These are phyloP conservation scores for Hemerocallis citrina DNA, from an alignment of 106 monocot genomes.

Conservation along the genomic window DNA sequence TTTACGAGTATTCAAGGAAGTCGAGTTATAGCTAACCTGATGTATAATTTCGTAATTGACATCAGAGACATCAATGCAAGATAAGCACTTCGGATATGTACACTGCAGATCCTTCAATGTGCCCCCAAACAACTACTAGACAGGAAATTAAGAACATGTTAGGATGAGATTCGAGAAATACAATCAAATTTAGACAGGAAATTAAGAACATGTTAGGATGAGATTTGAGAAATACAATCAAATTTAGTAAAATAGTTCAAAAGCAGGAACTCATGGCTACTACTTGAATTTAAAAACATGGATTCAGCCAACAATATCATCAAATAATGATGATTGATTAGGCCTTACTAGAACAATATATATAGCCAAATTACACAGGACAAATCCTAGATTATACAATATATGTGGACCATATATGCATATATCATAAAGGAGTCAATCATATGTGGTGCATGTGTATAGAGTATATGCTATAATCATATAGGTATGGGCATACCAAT, in stretches of 20 bases:
- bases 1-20: neutral
- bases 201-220: neutral
- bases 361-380: no score
- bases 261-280: no score
- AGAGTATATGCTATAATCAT: no score
- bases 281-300: no score
- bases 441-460: no score
- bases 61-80: conserved; percentile 2
- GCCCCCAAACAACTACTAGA: conserved; percentile 13
- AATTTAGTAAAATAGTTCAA: neutral
- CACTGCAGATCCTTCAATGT: conserved; percentile 17
- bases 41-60: neutral
- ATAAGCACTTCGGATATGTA: conserved; percentile 8
- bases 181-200: neutral
- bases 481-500: no score
- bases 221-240: neutral
- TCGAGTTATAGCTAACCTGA: conserved; percentile 8
- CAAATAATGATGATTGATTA: no score
- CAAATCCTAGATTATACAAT: no score
- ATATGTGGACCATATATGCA: no score
- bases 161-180: neutral
- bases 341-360: no score
- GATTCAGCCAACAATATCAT: no score
- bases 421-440: no score
- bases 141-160: neutral